Evolutionary conservation across 2,329 filamentous ascomycete species (phyloP), one percentile per base, ranked within the genome.

Genomic region (Pseudomassariella vexata): DNA sequence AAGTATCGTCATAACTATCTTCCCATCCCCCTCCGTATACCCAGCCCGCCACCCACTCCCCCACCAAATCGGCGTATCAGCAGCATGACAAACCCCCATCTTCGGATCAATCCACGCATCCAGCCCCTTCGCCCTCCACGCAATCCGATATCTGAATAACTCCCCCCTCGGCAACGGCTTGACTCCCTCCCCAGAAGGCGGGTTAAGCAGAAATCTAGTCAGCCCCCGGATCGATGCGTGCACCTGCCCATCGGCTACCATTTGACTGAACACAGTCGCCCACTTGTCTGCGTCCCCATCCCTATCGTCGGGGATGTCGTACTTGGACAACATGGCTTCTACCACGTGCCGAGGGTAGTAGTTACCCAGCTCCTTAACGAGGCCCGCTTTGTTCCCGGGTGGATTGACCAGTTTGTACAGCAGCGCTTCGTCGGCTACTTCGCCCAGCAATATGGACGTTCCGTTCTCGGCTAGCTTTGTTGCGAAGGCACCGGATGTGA

Each of bases 211-310:
- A 40, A 17, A 11, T 40, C 31, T 8, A 28, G 21, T 35, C 38
- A 40, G 32, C 29, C 50, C 53, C 14, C 61, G 45, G 2, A 53
- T 48, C 3, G 59, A 56, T 5, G 57, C 56, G 16, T 59, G 52
- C 2, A 64, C 59, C 28, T 65, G 59, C 2, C 57, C 56, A 30
- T 64, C 62, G 0, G 59, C 47, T 16, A 62, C 51, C 10, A 68
- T 65, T 2, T 38, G 44, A n/a, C 62, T 61, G 35, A 64, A 68
- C 0, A 57, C 28, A 1, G 37, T 46, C 20, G 52, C 48, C 60
- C 60, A 65, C 10, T 61, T n/a, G n/a, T n/a, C n/a, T n/a, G n/a
- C n/a, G n/a, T n/a, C n/a, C n/a, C n/a, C n/a, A n/a, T n/a, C n/a
- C n/a, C n/a, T n/a, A n/a, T n/a, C n/a, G n/a, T n/a, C n/a, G n/a